Percentiles rank a stretch among this genome's conserved stretches.
These are phyloP conservation scores for Mortierella sp. DNA, from an alignment of 371 early-diverging fungal genomes.

Conservation along the genomic window DNA sequence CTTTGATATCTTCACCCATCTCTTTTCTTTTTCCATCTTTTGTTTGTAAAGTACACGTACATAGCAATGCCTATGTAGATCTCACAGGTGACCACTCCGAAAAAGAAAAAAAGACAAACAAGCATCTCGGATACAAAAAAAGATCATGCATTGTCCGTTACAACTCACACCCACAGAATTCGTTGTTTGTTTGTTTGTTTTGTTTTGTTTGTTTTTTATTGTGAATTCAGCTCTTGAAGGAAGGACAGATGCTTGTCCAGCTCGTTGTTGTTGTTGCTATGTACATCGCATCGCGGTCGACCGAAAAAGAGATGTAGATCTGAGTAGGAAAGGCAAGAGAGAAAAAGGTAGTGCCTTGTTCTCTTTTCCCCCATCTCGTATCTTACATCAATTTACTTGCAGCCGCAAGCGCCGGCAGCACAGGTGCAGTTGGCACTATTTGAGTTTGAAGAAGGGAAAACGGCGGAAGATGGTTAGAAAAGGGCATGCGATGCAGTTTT, in stretches of 20 bases:
- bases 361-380: background rate
- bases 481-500: background rate
- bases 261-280: conserved; percentile 13
- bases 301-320: conserved; percentile 5
- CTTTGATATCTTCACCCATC: background rate
- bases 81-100: background rate
- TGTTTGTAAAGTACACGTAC: background rate
- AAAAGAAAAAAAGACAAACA: background rate
- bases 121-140: background rate
- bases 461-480: background rate
- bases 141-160: background rate
- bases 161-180: background rate
- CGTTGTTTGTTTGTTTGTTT: background rate
- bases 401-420: conserved; percentile 29
- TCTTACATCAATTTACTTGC: conserved; percentile 25
- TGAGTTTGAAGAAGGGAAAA: background rate
- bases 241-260: conserved; percentile 3
- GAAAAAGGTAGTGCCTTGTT: background rate
- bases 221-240: conserved; percentile 21
- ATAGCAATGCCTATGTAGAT: conserved; percentile 1
- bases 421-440: conserved; percentile 38
- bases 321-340: background rate
- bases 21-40: conserved; percentile 5
- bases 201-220: background rate
- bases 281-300: conserved; percentile 10